Evolutionary conservation across 805 yeast genomes (phyloP).

Genomic region (Saturnispora dispora): DNA sequence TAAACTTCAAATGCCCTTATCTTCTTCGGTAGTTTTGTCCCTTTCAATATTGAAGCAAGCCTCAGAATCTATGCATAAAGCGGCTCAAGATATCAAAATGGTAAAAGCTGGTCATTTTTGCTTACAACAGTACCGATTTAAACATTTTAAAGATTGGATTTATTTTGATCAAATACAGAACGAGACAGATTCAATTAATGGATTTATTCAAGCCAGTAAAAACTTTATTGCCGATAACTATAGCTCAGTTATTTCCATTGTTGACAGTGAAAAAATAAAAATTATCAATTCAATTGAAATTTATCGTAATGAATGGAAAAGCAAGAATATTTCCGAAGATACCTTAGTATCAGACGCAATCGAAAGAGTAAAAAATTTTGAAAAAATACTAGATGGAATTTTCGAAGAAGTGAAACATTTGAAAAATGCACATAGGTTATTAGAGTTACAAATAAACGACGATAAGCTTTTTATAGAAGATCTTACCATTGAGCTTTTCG

Average conservation of each 20-base stretch:
- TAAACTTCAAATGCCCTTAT: slow-evolving; percentile 30
- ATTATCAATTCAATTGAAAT: neutral
- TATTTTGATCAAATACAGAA: slow-evolving; percentile 54
- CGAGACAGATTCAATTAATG: slow-evolving; percentile 21
- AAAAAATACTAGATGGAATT: slow-evolving; percentile 10
- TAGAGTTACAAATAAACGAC: slow-evolving; percentile 18
- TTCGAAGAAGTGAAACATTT: slow-evolving; percentile 17
- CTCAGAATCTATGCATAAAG: slow-evolving; percentile 23
- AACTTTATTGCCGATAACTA: slow-evolving; percentile 3
- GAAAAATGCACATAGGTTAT: slow-evolving; percentile 27
- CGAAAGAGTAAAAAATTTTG: slow-evolving; percentile 24
- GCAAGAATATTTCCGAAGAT: slow-evolving; percentile 34
- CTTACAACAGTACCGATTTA: slow-evolving; percentile 33
- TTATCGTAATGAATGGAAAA: slow-evolving; percentile 5
- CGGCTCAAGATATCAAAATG: slow-evolving; percentile 17
- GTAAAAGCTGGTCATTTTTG: slow-evolving; percentile 22
- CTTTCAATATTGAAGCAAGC: slow-evolving; percentile 27
- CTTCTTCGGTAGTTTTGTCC: slow-evolving; percentile 30
- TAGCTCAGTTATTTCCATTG: slow-evolving; percentile 4
- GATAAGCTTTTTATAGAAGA: slow-evolving; percentile 23
- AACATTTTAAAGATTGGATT: slow-evolving; percentile 46
- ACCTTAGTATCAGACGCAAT: slow-evolving; percentile 38
- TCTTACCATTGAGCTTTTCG: slow-evolving; percentile 41
- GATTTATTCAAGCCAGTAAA: neutral
- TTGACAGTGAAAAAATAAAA: slow-evolving; percentile 4